Evolutionary conservation across 208 protist genomes (phyloP).

Genomic region (Trypanosoma theileri): DNA sequence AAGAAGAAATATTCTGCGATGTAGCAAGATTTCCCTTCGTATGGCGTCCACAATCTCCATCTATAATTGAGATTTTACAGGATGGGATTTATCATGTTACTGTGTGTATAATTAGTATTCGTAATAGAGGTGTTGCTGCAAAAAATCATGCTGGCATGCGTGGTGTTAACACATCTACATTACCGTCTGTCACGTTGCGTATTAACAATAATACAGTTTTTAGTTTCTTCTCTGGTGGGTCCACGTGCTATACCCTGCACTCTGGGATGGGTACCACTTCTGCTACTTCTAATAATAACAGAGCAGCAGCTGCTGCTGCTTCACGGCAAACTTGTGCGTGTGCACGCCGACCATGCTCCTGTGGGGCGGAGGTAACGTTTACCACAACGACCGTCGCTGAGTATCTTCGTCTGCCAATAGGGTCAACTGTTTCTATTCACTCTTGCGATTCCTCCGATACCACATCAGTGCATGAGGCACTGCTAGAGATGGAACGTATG

Average conservation of each 20-base stretch:
- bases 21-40: constrained; percentile 3
- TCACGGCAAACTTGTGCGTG: not conserved
- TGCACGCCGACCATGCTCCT: constrained; percentile 19
- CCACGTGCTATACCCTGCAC: constrained; percentile 15
- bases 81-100: constrained; percentile 46
- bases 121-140: not conserved
- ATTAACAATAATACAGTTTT: constrained; percentile 21
- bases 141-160: not conserved
- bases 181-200: constrained; percentile 9
- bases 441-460: constrained; percentile 36
- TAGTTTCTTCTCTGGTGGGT: constrained; percentile 18
- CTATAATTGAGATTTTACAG: constrained; percentile 16
- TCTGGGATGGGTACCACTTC: not conserved
- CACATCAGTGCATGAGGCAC: constrained; percentile 38
- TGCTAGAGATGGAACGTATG: constrained; percentile 59
- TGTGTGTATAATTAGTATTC: constrained; percentile 35
- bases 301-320: not conserved
- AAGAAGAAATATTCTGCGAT: too few species aligned
- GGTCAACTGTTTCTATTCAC: constrained; percentile 42
- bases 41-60: constrained; percentile 15
- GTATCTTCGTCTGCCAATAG: constrained; percentile 44
- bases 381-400: constrained; percentile 47
- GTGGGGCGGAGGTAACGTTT: constrained; percentile 40
- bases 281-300: not conserved
- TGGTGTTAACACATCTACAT: not conserved